Evolutionary conservation across 2,329 filamentous ascomycete genomes (phyloP).

Genomic region (Aspergillus sp.): DNA sequence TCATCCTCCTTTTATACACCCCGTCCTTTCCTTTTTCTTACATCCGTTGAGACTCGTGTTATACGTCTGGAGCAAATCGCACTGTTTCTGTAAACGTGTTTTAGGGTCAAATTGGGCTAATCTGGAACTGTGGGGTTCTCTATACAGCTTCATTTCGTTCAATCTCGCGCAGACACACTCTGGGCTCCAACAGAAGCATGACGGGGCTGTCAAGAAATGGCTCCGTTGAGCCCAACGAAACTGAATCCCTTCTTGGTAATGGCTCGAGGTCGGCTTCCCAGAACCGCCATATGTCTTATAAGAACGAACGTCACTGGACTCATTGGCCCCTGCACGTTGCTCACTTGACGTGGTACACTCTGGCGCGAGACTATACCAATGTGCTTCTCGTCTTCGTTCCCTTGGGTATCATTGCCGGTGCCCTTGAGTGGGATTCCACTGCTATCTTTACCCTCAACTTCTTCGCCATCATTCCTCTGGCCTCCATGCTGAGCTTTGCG

Average conservation of each 20-base stretch:
- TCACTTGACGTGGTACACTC: constrained; percentile 39
- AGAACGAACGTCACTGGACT: constrained; percentile 33
- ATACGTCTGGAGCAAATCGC: not conserved
- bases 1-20: not conserved
- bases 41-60: not conserved
- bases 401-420: constrained; percentile 57
- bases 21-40: not conserved
- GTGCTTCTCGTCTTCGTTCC: constrained; percentile 62
- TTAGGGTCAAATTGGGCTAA: no score
- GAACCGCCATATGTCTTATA: constrained; percentile 23
- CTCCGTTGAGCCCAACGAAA: constrained; percentile 25
- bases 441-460: constrained; percentile 61
- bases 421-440: constrained; percentile 54
- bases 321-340: constrained; percentile 34
- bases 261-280: constrained; percentile 1
- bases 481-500: constrained; percentile 59
- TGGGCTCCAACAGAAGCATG: constrained; percentile 25
- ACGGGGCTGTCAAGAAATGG: constrained; percentile 24
- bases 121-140: no score
- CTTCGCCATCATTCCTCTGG: constrained; percentile 59
- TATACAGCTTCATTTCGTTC: constrained; percentile 22
- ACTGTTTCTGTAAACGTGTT: no score
- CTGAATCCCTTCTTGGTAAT: constrained; percentile 1
- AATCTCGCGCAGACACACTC: constrained; percentile 25
- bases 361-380: constrained; percentile 53